Conservation (phyloP, 352 stramenopile genomes). For the Phytophthora idaei region DNA sequence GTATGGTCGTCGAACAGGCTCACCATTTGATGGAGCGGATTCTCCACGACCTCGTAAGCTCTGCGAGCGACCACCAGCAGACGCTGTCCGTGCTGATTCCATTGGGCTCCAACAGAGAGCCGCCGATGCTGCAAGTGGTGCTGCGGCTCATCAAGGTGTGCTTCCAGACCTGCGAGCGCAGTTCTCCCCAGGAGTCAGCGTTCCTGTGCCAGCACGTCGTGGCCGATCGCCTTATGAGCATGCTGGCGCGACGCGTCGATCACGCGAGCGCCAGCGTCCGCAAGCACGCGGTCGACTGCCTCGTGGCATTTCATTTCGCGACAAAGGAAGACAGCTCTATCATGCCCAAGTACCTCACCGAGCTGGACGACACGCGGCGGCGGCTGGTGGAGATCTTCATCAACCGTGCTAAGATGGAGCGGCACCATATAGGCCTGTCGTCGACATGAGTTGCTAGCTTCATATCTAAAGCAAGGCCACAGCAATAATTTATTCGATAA, state of each 20-base stretch:
- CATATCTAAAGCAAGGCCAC: no score
- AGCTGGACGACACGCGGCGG: constrained; percentile 58
- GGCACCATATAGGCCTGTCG: constrained; percentile 26
- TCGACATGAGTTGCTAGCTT: constrained; percentile 10
- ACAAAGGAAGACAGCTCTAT: constrained; percentile 48
- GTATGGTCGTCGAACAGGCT: constrained; percentile 27
- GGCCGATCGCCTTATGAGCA: constrained; percentile 36
- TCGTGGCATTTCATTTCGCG: constrained; percentile 74
- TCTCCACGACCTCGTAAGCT: constrained; percentile 45
- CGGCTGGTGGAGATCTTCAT: constrained; percentile 82
- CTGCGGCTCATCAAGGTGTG: constrained; percentile 54
- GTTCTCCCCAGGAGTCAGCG: constrained; percentile 11
- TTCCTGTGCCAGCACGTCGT: constrained; percentile 46
- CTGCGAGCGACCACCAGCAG: constrained; percentile 34
- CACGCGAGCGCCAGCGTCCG: constrained; percentile 71
- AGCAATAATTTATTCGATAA: no score
- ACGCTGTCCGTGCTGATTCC: constrained; percentile 49
- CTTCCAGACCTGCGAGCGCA: constrained; percentile 43
- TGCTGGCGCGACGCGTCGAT: constrained; percentile 42
- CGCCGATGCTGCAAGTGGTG: constrained; percentile 54
- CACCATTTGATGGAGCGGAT: constrained; percentile 62
- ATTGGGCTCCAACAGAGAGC: constrained; percentile 42
- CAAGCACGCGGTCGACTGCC: constrained; percentile 66
- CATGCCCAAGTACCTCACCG: constrained; percentile 50
- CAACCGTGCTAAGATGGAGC: constrained; percentile 58